A percentile compares a stretch with the other conserved stretches of the same genome.
phyloP scores from a whole-genome alignment of 2,329 filamentous ascomycete species.

The Sclerotinia spermophila region DNA sequence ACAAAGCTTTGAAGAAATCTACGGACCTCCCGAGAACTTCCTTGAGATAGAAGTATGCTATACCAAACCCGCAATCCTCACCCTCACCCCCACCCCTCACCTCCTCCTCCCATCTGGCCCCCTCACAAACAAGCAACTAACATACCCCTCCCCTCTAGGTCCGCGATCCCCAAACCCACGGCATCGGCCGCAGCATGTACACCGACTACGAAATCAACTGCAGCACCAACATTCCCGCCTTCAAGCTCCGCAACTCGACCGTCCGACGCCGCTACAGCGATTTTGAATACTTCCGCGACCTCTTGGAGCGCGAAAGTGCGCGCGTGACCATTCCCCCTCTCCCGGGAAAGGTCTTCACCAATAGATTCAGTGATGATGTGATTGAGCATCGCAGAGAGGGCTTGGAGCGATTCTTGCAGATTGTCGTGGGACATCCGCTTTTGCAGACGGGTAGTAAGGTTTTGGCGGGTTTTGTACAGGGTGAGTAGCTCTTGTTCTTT shows the following conservation, averaged over 20 bases:
- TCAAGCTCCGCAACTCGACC: conserved; percentile 85
- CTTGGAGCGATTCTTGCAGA: conserved; percentile 92
- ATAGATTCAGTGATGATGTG: conserved; percentile 96
- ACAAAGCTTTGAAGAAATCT: conserved; percentile 98
- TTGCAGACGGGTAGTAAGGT: conserved; percentile 98
- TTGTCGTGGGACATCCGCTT: conserved; percentile 93
- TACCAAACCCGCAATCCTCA: conserved; percentile 17
- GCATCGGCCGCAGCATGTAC: conserved; percentile 94
- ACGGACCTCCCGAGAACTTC: conserved; percentile 97
- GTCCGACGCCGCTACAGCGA: conserved; percentile 95
- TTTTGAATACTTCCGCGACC: conserved; percentile 98
- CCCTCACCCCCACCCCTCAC: not conserved
- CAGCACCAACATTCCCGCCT: conserved; percentile 97
- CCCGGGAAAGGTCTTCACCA: conserved; percentile 96
- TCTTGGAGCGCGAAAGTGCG: conserved; percentile 90
- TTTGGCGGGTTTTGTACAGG: conserved; percentile 92
- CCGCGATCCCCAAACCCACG: conserved; percentile 88
- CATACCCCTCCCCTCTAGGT: conserved; percentile 53
- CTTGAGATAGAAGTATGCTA: conserved; percentile 85
- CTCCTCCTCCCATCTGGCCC: conserved; percentile 9
- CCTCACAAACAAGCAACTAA: conserved; percentile 15
- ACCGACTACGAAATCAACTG: conserved; percentile 98
- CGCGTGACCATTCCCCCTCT: conserved; percentile 93
- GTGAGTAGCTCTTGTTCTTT: conserved; percentile 48
- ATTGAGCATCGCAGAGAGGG: conserved; percentile 92